phyloP scores from a whole-genome alignment of 768 basidiomycete species.

The Punctularia strigosozonata region DNA sequence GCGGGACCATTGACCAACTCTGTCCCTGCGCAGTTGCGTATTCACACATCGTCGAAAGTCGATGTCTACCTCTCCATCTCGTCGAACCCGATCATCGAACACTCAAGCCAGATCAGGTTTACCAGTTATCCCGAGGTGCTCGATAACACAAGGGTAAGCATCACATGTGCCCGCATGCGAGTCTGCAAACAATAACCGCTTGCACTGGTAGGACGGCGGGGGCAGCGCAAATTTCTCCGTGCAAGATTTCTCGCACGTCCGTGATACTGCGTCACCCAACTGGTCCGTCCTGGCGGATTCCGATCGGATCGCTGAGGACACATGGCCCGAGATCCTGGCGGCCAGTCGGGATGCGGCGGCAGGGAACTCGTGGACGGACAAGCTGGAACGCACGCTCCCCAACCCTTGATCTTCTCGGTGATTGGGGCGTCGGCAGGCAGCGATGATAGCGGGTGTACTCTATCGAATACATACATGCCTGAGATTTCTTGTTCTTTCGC shows the following conservation, averaged over 20 bases:
- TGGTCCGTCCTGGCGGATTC: slow-evolving; percentile 41
- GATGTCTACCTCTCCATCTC: slow-evolving; percentile 55
- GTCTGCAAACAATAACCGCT: not conserved
- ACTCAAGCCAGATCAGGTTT: slow-evolving; percentile 54
- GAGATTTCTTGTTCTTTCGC: too few species aligned
- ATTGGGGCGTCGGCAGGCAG: too few species aligned
- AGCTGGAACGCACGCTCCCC: too few species aligned
- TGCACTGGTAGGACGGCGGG: slow-evolving; percentile 9
- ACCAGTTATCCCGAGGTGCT: slow-evolving; percentile 40
- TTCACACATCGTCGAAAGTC: slow-evolving; percentile 60
- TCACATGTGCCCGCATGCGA: not conserved
- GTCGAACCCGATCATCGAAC: slow-evolving; percentile 76
- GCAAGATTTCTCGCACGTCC: slow-evolving; percentile 82
- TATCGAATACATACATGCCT: too few species aligned
- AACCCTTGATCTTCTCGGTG: too few species aligned
- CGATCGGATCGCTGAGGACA: too few species aligned
- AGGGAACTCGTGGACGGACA: too few species aligned
- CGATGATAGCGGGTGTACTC: too few species aligned
- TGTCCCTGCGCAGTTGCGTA: slow-evolving; percentile 58
- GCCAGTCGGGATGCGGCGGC: too few species aligned
- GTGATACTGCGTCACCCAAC: slow-evolving; percentile 65
- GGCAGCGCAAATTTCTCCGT: slow-evolving; percentile 34
- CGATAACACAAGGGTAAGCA: too few species aligned
- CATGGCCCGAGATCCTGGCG: too few species aligned
- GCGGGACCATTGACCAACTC: not conserved